Percentiles rank a stretch among this genome's conserved stretches.
These are phyloP conservation scores for Solanum arcanum DNA, from an alignment of 257 asterid species.

Conservation along the genomic window DNA sequence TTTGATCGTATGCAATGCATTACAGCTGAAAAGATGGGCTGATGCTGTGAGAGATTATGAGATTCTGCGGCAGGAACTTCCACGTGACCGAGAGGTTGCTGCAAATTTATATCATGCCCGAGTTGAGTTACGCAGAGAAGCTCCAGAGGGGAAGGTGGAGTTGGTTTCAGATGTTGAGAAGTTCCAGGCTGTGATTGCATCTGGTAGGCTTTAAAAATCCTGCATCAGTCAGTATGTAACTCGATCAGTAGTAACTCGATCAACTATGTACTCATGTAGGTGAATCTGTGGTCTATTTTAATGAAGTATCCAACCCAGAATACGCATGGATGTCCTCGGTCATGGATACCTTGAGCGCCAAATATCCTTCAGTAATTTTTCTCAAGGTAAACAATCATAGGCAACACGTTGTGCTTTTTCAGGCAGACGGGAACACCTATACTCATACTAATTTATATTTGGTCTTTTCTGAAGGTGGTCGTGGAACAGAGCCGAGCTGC, in stretches of 20 bases:
- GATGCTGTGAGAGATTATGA: slow-evolving; percentile 89
- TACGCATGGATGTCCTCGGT: slow-evolving; percentile 56
- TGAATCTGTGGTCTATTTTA: slow-evolving; percentile 64
- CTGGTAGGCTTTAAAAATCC: slow-evolving; percentile 30
- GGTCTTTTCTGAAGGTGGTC: slow-evolving; percentile 48
- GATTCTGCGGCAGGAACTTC: slow-evolving; percentile 51
- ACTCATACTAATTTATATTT: background rate
- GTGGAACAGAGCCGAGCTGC: slow-evolving; percentile 38
- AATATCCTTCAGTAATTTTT: slow-evolving; percentile 63
- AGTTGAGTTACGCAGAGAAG: slow-evolving; percentile 53
- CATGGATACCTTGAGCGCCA: slow-evolving; percentile 50
- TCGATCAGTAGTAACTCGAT: background rate
- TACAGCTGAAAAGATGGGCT: slow-evolving; percentile 77
- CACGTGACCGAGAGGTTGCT: slow-evolving; percentile 33
- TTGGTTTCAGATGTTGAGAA: slow-evolving; percentile 53
- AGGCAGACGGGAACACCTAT: background rate
- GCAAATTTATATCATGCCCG: slow-evolving; percentile 8
- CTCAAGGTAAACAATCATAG: slow-evolving; percentile 46
- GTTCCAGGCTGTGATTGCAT: slow-evolving; percentile 63
- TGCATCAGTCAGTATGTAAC: slow-evolving; percentile 19
- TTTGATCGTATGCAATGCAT: slow-evolving; percentile 38
- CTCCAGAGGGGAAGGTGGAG: slow-evolving; percentile 46
- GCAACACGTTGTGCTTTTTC: background rate
- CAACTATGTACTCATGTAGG: slow-evolving; percentile 27
- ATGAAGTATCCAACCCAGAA: slow-evolving; percentile 25